Evolutionary conservation across 2,329 filamentous ascomycete species (phyloP).

Genomic region (Exophiala sideris): DNA sequence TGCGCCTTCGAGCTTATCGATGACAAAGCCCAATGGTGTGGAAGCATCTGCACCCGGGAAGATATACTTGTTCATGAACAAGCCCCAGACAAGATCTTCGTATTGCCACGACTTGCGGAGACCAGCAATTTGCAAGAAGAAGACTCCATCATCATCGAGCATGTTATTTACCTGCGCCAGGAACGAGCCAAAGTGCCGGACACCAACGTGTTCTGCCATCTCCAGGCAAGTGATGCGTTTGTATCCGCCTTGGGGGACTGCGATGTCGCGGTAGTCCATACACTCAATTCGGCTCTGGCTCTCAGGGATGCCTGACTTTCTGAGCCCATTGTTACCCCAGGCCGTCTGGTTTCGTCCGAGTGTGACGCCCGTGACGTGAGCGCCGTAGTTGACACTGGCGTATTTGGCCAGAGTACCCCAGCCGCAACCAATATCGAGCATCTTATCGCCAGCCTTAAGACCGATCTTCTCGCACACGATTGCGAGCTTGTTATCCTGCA

Average conservation of each 20-base stretch:
- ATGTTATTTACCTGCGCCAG: slow-evolving; percentile 86
- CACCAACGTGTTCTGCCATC: slow-evolving; percentile 98
- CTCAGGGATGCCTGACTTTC: slow-evolving; percentile 76
- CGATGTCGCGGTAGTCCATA: slow-evolving; percentile 96
- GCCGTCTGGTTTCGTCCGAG: slow-evolving; percentile 94
- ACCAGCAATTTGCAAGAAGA: slow-evolving; percentile 94
- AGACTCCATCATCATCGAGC: slow-evolving; percentile 92
- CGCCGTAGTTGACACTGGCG: slow-evolving; percentile 87
- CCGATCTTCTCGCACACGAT: slow-evolving; percentile 95
- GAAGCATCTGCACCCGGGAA: slow-evolving; percentile 97
- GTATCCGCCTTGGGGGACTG: slow-evolving; percentile 72
- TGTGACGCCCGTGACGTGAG: slow-evolving; percentile 81
- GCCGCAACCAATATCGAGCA: slow-evolving; percentile 95
- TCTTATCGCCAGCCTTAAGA: slow-evolving; percentile 71
- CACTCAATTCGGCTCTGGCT: slow-evolving; percentile 89
- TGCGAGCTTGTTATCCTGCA: slow-evolving; percentile 96
- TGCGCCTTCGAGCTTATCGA: slow-evolving; percentile 78
- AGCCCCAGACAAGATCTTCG: slow-evolving; percentile 94
- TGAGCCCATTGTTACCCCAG: slow-evolving; percentile 89
- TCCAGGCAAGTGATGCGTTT: slow-evolving; percentile 96
- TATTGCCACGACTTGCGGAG: slow-evolving; percentile 95
- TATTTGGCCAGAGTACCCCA: slow-evolving; percentile 97
- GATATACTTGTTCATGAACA: slow-evolving; percentile 99
- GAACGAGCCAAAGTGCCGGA: slow-evolving; percentile 80
- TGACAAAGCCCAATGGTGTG: slow-evolving; percentile 83